Conservation (phyloP, 2,329 filamentous ascomycete genomes). For the Aspergillus thermomutatus region DNA sequence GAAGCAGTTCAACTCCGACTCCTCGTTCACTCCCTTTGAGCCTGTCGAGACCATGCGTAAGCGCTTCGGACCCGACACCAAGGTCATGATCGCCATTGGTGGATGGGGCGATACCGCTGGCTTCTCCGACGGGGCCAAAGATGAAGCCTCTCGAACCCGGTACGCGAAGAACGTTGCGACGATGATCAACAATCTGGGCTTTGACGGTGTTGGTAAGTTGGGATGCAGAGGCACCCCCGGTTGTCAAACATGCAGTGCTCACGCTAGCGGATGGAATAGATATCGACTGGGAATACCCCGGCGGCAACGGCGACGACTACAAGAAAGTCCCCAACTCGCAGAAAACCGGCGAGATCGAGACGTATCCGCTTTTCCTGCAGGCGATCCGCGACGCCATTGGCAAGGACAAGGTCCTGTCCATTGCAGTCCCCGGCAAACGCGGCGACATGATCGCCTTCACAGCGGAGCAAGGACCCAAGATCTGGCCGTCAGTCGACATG, state of each 20-base stretch:
- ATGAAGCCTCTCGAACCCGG: constrained; percentile 48
- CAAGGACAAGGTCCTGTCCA: constrained; percentile 58
- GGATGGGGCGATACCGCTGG: constrained; percentile 70
- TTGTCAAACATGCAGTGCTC: neutral
- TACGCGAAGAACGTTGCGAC: constrained; percentile 64
- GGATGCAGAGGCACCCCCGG: neutral
- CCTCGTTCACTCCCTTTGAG: constrained; percentile 53
- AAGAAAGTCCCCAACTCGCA: constrained; percentile 57
- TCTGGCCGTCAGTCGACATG: constrained; percentile 61
- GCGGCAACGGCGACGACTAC: constrained; percentile 68
- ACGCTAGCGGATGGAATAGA: constrained; percentile 43
- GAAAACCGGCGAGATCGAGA: constrained; percentile 59
- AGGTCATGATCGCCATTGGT: constrained; percentile 68
- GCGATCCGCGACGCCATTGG: constrained; percentile 59
- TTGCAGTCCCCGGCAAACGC: constrained; percentile 62
- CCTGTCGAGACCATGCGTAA: constrained; percentile 49
- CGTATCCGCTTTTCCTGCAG: constrained; percentile 59
- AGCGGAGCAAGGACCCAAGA: constrained; percentile 52
- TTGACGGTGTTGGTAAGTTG: constrained; percentile 60
- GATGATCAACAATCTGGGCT: constrained; percentile 60
- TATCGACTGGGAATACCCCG: constrained; percentile 64
- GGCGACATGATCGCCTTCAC: constrained; percentile 69
- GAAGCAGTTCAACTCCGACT: constrained; percentile 47
- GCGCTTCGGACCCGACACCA: constrained; percentile 54
- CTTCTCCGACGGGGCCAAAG: constrained; percentile 57